Conservation (phyloP, 2,329 filamentous ascomycete species). For the Xylariaceae sp. region DNA sequence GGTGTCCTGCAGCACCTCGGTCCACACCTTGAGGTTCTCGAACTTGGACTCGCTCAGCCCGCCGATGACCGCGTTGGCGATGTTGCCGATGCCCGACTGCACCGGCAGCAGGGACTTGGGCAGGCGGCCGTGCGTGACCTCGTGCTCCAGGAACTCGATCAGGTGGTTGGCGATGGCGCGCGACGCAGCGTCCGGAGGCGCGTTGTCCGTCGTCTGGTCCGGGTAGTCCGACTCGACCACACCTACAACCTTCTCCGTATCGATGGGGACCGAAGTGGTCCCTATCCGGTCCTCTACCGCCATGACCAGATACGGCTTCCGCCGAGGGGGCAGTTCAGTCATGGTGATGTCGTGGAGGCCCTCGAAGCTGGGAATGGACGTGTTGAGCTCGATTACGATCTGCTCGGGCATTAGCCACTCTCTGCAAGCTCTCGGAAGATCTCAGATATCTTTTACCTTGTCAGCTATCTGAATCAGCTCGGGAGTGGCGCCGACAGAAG, state of each 20-base stretch:
- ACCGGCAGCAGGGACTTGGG: constrained; percentile 71
- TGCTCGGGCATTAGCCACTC: no score
- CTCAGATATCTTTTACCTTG: constrained; percentile 59
- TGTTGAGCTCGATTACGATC: constrained; percentile 91
- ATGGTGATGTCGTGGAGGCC: constrained; percentile 87
- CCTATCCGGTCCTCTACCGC: constrained; percentile 80
- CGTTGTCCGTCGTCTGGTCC: constrained; percentile 66
- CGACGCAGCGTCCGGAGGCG: constrained; percentile 66
- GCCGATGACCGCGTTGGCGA: constrained; percentile 84
- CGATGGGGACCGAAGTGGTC: constrained; percentile 71
- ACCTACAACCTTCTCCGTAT: constrained; percentile 77
- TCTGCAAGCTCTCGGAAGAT: no score
- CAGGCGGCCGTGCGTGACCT: constrained; percentile 70
- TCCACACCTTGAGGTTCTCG: constrained; percentile 85
- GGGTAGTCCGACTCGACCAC: constrained; percentile 80
- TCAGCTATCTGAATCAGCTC: constrained; percentile 87
- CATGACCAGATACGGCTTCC: constrained; percentile 84
- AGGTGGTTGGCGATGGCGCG: constrained; percentile 68
- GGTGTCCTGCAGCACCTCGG: constrained; percentile 85
- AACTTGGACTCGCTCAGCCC: constrained; percentile 77
- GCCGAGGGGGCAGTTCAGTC: constrained; percentile 71
- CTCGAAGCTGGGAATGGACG: constrained; percentile 73
- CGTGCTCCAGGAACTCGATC: constrained; percentile 78
- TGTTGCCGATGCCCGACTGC: constrained; percentile 87
- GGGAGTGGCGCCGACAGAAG: constrained; percentile 76